Conservation (phyloP, 1,139 yeast species). For the Magnusiomyces magnusii region DNA sequence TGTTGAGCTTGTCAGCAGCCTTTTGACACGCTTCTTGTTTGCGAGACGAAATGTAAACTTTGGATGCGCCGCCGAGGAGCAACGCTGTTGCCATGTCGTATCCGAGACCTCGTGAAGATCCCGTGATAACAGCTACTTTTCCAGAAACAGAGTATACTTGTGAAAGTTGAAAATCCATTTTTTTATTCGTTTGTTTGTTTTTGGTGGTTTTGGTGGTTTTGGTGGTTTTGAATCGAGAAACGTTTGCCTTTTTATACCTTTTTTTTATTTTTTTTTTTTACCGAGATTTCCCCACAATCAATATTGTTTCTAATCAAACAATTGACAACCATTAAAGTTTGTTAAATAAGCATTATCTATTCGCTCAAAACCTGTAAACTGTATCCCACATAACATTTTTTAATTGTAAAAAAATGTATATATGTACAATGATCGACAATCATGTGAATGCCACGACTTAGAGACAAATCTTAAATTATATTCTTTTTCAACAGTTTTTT, state of each 20-base stretch:
- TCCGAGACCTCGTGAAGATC: slow-evolving; percentile 74
- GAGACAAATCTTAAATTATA: too few relatives aligned
- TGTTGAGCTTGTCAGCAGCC: slow-evolving; percentile 47
- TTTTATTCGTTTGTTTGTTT: not conserved
- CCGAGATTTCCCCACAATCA: too few relatives aligned
- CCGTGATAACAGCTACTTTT: slow-evolving; percentile 67
- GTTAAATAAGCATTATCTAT: too few relatives aligned
- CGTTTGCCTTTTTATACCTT: not conserved
- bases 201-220: not conserved
- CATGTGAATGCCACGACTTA: too few relatives aligned
- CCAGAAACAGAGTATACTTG: slow-evolving; percentile 42
- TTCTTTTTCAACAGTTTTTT: too few relatives aligned
- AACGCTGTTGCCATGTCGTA: slow-evolving; percentile 60
- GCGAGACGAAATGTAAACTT: slow-evolving; percentile 61
- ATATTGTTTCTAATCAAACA: too few relatives aligned
- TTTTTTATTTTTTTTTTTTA: too few relatives aligned
- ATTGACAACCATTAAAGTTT: too few relatives aligned
- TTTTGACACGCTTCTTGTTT: slow-evolving; percentile 57
- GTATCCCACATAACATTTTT: too few relatives aligned
- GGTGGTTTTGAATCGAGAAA: not conserved
- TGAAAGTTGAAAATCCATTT: slow-evolving; percentile 9
- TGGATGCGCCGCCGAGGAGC: slow-evolving; percentile 54
- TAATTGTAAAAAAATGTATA: too few relatives aligned
- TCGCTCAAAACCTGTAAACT: too few relatives aligned
- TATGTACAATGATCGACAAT: too few relatives aligned